phyloP scores from a whole-genome alignment of 306 rosid genomes.

The Lathyrus tuberosus region DNA sequence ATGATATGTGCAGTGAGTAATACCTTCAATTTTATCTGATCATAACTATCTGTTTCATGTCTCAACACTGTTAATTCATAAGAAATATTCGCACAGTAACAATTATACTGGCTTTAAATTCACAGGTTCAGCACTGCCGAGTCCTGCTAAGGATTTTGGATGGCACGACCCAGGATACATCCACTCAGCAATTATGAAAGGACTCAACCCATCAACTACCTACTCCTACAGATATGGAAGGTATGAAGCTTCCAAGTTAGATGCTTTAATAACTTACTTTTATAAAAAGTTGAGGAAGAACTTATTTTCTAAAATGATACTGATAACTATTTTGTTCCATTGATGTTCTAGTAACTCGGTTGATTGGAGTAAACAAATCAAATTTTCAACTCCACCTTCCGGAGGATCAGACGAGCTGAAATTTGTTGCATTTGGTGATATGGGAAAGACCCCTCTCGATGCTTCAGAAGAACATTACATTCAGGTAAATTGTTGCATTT shows the following conservation, averaged over 20 bases:
- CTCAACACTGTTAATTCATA: no score
- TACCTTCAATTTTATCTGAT: slow-evolving; percentile 5
- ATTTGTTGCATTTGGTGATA: slow-evolving; percentile 78
- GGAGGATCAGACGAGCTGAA: slow-evolving; percentile 70
- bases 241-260: slow-evolving; percentile 38
- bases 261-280: no score
- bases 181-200: slow-evolving; percentile 84
- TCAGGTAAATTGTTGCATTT: slow-evolving; percentile 56
- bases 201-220: slow-evolving; percentile 65
- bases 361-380: slow-evolving; percentile 74
- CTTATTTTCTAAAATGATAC: no score
- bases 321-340: not conserved
- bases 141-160: slow-evolving; percentile 94
- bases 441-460: slow-evolving; percentile 95
- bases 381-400: slow-evolving; percentile 75
- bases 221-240: slow-evolving; percentile 82
- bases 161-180: slow-evolving; percentile 98
- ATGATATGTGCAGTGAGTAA: slow-evolving; percentile 80
- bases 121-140: slow-evolving; percentile 49
- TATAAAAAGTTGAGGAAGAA: not conserved
- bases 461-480: slow-evolving; percentile 78
- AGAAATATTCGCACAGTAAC: not conserved
- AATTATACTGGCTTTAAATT: no score
- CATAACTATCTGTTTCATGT: not conserved
- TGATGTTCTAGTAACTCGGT: slow-evolving; percentile 54